These are phyloP conservation scores for Malassezia nana DNA, from an alignment of 1,284 basidiomycete species.

Conservation along the genomic window DNA sequence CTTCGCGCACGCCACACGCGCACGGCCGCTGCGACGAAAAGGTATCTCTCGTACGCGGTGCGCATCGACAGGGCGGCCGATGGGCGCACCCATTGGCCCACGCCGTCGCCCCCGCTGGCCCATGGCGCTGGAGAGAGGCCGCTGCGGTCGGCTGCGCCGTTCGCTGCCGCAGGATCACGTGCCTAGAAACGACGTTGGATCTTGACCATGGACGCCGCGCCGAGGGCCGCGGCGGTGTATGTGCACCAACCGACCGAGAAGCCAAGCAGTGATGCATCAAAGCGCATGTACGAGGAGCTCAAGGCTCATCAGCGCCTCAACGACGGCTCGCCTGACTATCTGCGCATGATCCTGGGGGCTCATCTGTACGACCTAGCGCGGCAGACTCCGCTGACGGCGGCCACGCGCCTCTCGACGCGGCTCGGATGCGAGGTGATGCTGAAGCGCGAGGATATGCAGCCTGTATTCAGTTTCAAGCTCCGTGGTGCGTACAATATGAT, in stretches of 20 bases:
- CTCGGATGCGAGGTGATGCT: conserved; percentile 89
- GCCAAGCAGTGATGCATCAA: not conserved
- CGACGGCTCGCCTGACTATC: conserved; percentile 75
- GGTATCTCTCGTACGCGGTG: conserved; percentile 3
- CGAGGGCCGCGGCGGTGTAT: not conserved
- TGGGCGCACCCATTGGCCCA: not conserved
- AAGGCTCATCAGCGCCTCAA: conserved; percentile 60
- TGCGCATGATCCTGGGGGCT: conserved; percentile 79
- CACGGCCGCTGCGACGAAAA: conserved; percentile 2
- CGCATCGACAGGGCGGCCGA: not conserved
- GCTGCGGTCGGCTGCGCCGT: too few relatives aligned
- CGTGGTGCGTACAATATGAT: conserved; percentile 98
- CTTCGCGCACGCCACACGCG: conserved; percentile 10
- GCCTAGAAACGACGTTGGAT: not conserved
- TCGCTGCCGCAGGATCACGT: not conserved
- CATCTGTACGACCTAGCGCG: conserved; percentile 89
- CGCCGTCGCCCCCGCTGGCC: conserved; percentile 3
- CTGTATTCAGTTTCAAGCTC: conserved; percentile 92
- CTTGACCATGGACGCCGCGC: not conserved
- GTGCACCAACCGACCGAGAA: not conserved
- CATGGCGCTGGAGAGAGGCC: not conserved
- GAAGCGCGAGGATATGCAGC: conserved; percentile 87
- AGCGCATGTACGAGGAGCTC: conserved; percentile 57
- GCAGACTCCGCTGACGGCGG: conserved; percentile 80
- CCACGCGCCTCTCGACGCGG: conserved; percentile 71